A percentile compares a stretch with the other conserved stretches of the same genome.
Conservation (phyloP, 1,284 basidiomycete genomes). For the Trichosporon ovoides region DNA sequence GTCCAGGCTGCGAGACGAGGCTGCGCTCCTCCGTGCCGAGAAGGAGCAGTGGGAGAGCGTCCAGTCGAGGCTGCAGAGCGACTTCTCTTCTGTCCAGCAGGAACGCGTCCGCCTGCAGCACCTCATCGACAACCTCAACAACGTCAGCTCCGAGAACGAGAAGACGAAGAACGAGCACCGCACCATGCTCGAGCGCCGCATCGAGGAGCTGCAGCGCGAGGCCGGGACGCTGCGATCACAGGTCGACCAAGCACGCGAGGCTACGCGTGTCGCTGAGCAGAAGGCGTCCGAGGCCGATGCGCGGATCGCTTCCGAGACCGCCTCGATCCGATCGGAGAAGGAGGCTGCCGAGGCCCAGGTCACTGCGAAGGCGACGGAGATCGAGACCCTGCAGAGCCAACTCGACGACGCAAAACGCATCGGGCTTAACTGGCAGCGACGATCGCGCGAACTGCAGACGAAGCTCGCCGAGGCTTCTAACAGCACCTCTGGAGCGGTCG, state of each 20-base stretch:
- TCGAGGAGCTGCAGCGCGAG: conserved; percentile 71
- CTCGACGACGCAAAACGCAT: conserved; percentile 29
- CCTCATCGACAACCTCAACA: conserved; percentile 78
- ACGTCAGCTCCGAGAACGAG: conserved; percentile 82
- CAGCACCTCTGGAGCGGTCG: conserved; percentile 5
- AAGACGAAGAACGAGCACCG: conserved; percentile 73
- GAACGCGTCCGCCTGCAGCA: conserved; percentile 80
- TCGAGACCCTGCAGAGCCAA: conserved; percentile 24
- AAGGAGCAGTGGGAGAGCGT: conserved; percentile 83
- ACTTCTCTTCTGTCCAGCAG: conserved; percentile 70
- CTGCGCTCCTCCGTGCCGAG: conserved; percentile 78
- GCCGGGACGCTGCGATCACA: conserved; percentile 60
- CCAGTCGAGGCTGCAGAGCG: conserved; percentile 71
- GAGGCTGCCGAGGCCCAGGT: conserved; percentile 34
- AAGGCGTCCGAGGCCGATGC: conserved; percentile 31
- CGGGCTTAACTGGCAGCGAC: conserved; percentile 38
- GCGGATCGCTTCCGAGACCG: conserved; percentile 34
- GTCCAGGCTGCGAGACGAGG: conserved; percentile 75
- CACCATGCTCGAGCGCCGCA: conserved; percentile 68
- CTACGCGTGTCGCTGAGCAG: conserved; percentile 53
- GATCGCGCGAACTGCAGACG: conserved; percentile 22
- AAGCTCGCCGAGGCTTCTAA: background rate
- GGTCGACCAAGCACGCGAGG: conserved; percentile 72
- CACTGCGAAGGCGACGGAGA: conserved; percentile 24
- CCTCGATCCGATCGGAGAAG: conserved; percentile 33